A percentile compares a stretch with the other conserved stretches of the same genome.
These are phyloP conservation scores for Xylaria venustula DNA, from an alignment of 495 filamentous ascomycete species.

Conservation along the genomic window DNA sequence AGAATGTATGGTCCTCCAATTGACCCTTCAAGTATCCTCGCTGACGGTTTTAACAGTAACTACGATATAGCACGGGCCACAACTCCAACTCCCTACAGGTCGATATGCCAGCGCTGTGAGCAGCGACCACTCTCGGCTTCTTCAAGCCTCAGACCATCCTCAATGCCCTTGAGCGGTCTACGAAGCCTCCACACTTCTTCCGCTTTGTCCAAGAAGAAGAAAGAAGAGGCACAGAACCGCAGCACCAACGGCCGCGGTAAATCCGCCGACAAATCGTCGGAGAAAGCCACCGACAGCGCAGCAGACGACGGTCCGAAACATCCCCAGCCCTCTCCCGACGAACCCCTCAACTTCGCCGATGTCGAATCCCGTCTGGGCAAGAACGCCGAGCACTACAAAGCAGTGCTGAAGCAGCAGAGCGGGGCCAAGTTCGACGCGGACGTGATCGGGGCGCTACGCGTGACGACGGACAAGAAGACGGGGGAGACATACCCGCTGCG, in stretches of 20 bases:
- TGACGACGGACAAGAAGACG: slow-evolving; percentile 46
- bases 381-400: slow-evolving; percentile 55
- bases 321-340: slow-evolving; percentile 33
- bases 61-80: slow-evolving; percentile 12
- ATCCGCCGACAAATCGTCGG: slow-evolving; percentile 3
- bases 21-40: background rate
- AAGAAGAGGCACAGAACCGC: background rate
- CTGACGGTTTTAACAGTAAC: slow-evolving; percentile 6
- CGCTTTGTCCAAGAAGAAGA: background rate
- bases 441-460: slow-evolving; percentile 61
- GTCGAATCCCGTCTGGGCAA: slow-evolving; percentile 59
- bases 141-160: background rate
- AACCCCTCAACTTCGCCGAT: slow-evolving; percentile 68
- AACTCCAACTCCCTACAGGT: background rate
- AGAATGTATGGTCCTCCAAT: slow-evolving; percentile 22
- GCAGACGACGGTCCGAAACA: slow-evolving; percentile 23
- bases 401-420: slow-evolving; percentile 57
- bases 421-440: slow-evolving; percentile 70
- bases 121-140: background rate
- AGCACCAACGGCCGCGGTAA: background rate
- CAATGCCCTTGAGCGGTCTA: background rate
- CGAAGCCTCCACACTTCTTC: slow-evolving; percentile 17
- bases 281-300: background rate
- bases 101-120: background rate
- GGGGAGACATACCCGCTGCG: slow-evolving; percentile 57